Conservation (phyloP, 495 filamentous ascomycete genomes). For the Neurospora sp. region DNA sequence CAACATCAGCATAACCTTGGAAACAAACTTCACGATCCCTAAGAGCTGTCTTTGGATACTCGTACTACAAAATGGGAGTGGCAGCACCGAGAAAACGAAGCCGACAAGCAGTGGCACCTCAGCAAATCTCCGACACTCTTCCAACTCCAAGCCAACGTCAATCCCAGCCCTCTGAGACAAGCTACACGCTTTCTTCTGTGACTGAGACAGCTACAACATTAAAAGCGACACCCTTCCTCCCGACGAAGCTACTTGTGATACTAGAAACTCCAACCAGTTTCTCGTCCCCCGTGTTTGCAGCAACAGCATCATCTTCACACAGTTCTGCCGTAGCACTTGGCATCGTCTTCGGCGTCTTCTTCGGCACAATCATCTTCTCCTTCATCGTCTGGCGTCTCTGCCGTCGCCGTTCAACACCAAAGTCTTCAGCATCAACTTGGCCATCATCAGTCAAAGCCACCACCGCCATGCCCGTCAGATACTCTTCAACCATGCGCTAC, state of each 20-base stretch:
- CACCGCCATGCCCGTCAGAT: not conserved
- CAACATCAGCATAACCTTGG: not conserved
- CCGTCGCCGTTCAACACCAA: not conserved
- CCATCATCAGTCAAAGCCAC: not conserved
- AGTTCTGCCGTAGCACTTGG: not conserved
- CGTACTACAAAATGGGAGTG: not conserved
- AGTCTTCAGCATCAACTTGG: not conserved
- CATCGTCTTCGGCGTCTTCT: not conserved
- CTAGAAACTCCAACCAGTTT: not conserved
- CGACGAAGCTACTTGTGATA: not conserved
- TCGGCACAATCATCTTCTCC: not conserved
- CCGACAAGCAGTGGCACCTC: not conserved
- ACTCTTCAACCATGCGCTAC: not conserved
- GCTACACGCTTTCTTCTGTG: not conserved
- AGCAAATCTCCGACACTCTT: not conserved
- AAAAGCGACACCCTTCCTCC: not conserved
- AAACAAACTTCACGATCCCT: not conserved
- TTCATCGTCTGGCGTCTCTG: not conserved
- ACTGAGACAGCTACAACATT: not conserved
- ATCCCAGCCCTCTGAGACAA: not conserved
- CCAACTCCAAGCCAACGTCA: not conserved
- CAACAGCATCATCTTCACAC: not conserved
- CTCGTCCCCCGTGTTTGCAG: not conserved
- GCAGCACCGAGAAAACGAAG: not conserved
- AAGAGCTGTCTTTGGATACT: not conserved